phyloP scores from a whole-genome alignment of 495 filamentous ascomycete genomes.

The Penicillium goetzii region DNA sequence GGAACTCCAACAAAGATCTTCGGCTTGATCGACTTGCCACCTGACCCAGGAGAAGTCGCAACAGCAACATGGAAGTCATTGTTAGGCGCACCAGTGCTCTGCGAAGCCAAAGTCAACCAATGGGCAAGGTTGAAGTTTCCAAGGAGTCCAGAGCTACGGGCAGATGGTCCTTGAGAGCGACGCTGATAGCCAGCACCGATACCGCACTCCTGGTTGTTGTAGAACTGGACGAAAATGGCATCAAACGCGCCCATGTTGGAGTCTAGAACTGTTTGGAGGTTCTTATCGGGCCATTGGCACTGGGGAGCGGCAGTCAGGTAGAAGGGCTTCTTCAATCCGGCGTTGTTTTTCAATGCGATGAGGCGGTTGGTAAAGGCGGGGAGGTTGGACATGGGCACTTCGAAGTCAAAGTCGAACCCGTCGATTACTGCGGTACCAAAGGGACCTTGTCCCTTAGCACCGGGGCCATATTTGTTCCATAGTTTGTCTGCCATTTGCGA shows the following conservation, averaged over 20 bases:
- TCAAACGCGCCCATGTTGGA: conserved; percentile 11
- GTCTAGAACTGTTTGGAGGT: conserved; percentile 8
- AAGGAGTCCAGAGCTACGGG: conserved; percentile 9
- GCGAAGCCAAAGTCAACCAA: conserved; percentile 7
- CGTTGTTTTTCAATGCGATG: neutral
- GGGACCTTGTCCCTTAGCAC: neutral
- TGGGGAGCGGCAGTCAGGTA: conserved; percentile 12
- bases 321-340: neutral
- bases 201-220: conserved; percentile 15
- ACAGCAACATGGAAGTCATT: neutral
- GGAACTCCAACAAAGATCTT: conserved; percentile 16
- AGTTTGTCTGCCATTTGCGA: conserved; percentile 7
- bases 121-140: conserved; percentile 8
- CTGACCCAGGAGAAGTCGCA: neutral
- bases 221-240: conserved; percentile 16
- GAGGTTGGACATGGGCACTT: conserved; percentile 10
- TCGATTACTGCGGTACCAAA: neutral
- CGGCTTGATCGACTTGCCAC: neutral
- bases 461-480: conserved; percentile 11
- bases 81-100: neutral
- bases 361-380: conserved; percentile 12
- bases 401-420: conserved; percentile 17
- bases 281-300: conserved; percentile 13
- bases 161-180: conserved; percentile 6
- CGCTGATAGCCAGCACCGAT: conserved; percentile 8